Evolutionary conservation across 306 rosid genomes (phyloP), one percentile per base, ranked within the genome.

Genomic region (Citrullus colocynthis): DNA sequence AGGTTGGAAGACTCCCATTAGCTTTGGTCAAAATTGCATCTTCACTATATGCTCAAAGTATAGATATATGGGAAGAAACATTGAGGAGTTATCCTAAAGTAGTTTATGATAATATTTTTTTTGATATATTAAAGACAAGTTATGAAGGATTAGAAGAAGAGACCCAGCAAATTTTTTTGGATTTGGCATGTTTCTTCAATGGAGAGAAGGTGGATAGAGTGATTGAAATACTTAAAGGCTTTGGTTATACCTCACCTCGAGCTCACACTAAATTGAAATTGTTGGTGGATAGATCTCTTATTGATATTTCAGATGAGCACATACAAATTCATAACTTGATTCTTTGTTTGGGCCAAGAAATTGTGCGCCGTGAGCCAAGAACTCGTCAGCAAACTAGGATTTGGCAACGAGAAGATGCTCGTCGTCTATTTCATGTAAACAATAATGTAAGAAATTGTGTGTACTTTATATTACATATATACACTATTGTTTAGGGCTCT

Each of bases 311-410:
- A 7, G 36, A 74, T 21, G 28, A 41, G 4, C 18, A 24, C 15
- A 17, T 74, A 71, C 65, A 60, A 74, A 80, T 74, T 67, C 83
- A 80, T 52, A 71, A 36, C 39, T 80, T 80, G 42, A 13, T 62
- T 2, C 48, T 2, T 12, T 6, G 36, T 54, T 62, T 75, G 67
- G 79, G 75, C 65, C 41, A 28, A 13, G 57, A 16, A 14, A 34
- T 59, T 59, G 64, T 28, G 1, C 28, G 7, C 30, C 61, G 30
- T 4, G 13, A 56, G 61, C 6, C 34, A 8, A 39, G 56, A 61
- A 5, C 9, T 30, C n/a, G 4, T 48, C 52, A 12, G 3, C 16
- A 48, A 44, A 61, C 20, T 5, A 62, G 83, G 67, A 48, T 48
- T 48, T 48, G 52, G 52, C 52, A 2, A 2, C 52, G 52, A 48